Evolutionary conservation across 1,284 basidiomycete species (phyloP).

Genomic region (Wallemia hederae): DNA sequence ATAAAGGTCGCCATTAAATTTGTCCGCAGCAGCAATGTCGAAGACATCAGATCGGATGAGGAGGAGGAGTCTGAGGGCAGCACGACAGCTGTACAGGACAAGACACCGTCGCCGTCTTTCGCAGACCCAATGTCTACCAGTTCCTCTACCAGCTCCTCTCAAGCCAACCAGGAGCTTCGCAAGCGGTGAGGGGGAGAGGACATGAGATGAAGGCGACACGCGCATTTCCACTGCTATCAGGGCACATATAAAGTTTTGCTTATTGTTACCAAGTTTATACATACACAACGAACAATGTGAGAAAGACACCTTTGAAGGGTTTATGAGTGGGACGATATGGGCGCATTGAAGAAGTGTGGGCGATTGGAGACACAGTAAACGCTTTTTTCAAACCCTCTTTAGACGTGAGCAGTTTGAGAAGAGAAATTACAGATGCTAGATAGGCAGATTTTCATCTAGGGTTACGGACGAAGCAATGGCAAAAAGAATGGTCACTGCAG

Average conservation of each 20-base stretch:
- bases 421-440: neutral
- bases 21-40: neutral
- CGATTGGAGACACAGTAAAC: too few species aligned
- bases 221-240: too few species aligned
- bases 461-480: neutral
- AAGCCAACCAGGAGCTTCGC: neutral
- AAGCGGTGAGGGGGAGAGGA: too few species aligned
- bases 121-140: neutral
- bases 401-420: neutral
- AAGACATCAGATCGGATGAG: neutral
- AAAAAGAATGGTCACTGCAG: neutral
- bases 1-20: neutral
- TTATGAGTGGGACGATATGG: too few species aligned
- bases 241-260: too few species aligned
- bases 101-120: neutral
- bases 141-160: neutral
- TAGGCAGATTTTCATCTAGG: neutral
- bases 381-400: too few species aligned
- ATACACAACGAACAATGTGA: too few species aligned
- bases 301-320: too few species aligned
- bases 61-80: neutral
- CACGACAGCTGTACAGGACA: neutral
- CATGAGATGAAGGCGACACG: too few species aligned
- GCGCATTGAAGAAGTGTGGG: too few species aligned
- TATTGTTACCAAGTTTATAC: too few species aligned